Base-by-base conservation (phyloP, 1,284 basidiomycete species). In the Pyrrhoderma noxium region DNA sequence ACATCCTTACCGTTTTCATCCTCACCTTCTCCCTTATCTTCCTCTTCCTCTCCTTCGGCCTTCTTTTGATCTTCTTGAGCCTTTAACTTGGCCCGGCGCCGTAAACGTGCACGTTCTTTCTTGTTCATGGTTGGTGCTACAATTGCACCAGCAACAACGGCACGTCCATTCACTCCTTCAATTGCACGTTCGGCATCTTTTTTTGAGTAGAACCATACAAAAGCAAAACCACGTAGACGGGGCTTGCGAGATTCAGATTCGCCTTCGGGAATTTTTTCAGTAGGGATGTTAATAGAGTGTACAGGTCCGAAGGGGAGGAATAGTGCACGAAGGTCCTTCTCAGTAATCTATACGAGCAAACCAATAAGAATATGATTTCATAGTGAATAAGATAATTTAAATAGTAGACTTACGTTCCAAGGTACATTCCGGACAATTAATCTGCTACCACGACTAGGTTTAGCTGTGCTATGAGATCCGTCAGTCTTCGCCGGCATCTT, bases 341-440 rank as follows among this genome's bases (percentile, higher is more conserved):
- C 85, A 0, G 84, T 85, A 23, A 87, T 78, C 70, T 89, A 70
- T 7, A 56, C 43, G 43, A 23, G 3, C n/a, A 44, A 52, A 5
- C 5, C 27, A 31, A 5, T 31, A 31, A 11, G 11, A 31, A 38
- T 14, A 23, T 51, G 18, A 51, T 40, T 36, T 3, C 42, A 40
- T 21, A 37, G 43, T 25, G 23, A 3, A 2, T 19, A 14, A n/a
- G 21, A 8, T 18, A 9, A 5, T 45, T 36, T 21, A 11, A 3
- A 7, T 7, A 38, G 21, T 25, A 22, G 40, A 54, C 67, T 59
- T 57, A 71, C 70, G 54, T 74, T 67, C 71, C 73, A 97, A 0
- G 91, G 89, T 38, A 98, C 71, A 66, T 98, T 99, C 56, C 95
- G 82, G 23, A 99, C 78, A 61, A 99, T 96, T 46, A 98, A 76